A percentile compares a stretch with the other conserved stretches of the same genome.
Conservation (phyloP, 2,329 filamentous ascomycete genomes). For the Apiospora phragmitis region DNA sequence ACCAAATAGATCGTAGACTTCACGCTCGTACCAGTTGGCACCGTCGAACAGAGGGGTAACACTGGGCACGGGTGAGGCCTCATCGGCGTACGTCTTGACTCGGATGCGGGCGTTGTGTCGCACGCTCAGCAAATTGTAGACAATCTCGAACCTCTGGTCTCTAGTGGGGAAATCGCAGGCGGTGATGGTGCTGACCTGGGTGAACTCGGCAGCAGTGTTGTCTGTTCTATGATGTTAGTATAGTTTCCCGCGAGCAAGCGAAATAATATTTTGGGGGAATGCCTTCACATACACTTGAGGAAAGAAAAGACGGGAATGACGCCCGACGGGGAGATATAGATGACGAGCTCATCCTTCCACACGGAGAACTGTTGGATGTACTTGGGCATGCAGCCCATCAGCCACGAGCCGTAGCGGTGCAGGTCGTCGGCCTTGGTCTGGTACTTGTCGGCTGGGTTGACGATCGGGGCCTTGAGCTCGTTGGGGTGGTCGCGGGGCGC, state of each 20-base stretch:
- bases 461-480: constrained; percentile 72
- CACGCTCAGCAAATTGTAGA: constrained; percentile 95
- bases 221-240: constrained; percentile 45
- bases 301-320: constrained; percentile 92
- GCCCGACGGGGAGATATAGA: constrained; percentile 86
- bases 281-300: constrained; percentile 66
- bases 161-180: constrained; percentile 94
- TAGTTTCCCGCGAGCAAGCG: background rate
- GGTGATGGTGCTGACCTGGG: constrained; percentile 88
- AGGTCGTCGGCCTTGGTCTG: constrained; percentile 81
- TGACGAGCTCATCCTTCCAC: constrained; percentile 98
- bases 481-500: constrained; percentile 59
- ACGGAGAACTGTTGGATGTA: constrained; percentile 99
- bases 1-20: constrained; percentile 96
- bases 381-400: constrained; percentile 96
- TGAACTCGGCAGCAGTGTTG: constrained; percentile 97
- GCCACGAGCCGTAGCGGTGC: constrained; percentile 93
- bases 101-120: constrained; percentile 95
- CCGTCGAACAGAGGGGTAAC: constrained; percentile 86
- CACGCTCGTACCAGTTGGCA: constrained; percentile 98
- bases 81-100: constrained; percentile 98
- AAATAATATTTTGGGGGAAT: constrained; percentile 16
- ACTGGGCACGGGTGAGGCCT: constrained; percentile 89
- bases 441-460: constrained; percentile 94
- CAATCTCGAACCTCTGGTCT: constrained; percentile 94